A percentile compares a stretch with the other conserved stretches of the same genome.
These are phyloP conservation scores for Gastrodia elata DNA, from an alignment of 106 monocot genomes.

Conservation along the genomic window DNA sequence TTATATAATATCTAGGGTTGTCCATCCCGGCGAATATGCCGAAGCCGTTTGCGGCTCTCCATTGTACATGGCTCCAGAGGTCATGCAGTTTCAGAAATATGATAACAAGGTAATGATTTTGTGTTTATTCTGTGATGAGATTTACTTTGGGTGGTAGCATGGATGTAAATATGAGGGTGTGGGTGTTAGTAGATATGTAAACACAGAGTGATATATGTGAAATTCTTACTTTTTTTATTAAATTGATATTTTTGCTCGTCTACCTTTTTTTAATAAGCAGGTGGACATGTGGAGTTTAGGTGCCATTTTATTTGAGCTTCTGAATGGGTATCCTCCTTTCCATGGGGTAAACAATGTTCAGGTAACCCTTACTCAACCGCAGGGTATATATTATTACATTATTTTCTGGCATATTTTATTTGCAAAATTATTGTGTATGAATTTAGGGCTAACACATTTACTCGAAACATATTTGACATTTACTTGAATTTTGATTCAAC, in stretches of 20 bases:
- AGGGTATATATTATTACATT: too few species aligned
- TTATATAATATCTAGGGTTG: conserved; percentile 32
- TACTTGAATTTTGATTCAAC: too few species aligned
- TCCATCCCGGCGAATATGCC: conserved; percentile 41
- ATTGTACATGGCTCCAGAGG: conserved; percentile 64
- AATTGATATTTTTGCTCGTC: too few species aligned
- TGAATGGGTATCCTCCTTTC: conserved; percentile 58
- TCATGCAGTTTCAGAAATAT: conserved; percentile 57
- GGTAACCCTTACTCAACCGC: too few species aligned
- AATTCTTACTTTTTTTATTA: too few species aligned
- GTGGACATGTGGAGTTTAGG: conserved; percentile 66
- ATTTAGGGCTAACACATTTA: too few species aligned
- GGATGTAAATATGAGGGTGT: neutral
- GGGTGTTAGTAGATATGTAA: neutral
- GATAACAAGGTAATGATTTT: conserved; percentile 31
- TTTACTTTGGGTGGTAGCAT: neutral
- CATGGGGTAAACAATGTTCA: conserved; percentile 50
- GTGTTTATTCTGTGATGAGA: conserved; percentile 5
- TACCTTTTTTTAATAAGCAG: too few species aligned
- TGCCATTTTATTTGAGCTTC: conserved; percentile 54
- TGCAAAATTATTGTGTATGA: too few species aligned
- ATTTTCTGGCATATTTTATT: too few species aligned
- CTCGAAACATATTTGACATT: too few species aligned
- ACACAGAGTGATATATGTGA: neutral
- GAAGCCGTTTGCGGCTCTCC: conserved; percentile 48